Evolutionary conservation across 2,329 filamentous ascomycete genomes (phyloP), one percentile per base, ranked within the genome.

Genomic region (Leptographium galeiforme): DNA sequence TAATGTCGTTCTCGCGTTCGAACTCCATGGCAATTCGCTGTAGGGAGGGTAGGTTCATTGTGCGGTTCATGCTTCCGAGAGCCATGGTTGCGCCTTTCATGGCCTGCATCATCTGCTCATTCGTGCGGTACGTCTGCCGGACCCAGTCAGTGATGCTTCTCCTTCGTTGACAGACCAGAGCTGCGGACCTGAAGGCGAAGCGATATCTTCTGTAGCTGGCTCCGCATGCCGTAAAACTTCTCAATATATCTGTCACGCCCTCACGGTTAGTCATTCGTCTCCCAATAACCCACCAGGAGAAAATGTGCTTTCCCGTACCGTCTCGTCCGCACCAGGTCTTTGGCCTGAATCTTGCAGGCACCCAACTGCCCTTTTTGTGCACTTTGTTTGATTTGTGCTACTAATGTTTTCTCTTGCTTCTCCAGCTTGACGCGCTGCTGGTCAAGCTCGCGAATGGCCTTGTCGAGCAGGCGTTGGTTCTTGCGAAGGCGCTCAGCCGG

Each of bases 81-180:
- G 95, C 84, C 69, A 85, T 83, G 1, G 93, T 97, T 6, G 93
- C 93, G 38, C 93, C 93, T 70, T 96, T 98, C 93, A 98, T 97
- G 10, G 90, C 93, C 69, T 95, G 89, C 90, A 96, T 96, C 93
- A 98, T 98, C 70, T 97, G 91, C 68, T 98, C 93, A 69, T 98
- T 98, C 60, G 90, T 96, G 59, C 93, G 84, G 59, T 97, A 91
- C 50, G 93, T 98, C 88, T 95, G 63, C 18, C 25, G 30, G 18
- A 14, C 13, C 8, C 13, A 18, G 8, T 43, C 6, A 40, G 16
- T 6, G 2, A 40, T 32, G 5, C 18, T n/a, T 14, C 41, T n/a
- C 14, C 8, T 47, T 10, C 8, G 8, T 7, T 3, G 7, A 14
- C 32, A 34, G 45, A 14, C 8, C 16, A 16, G 45, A 4, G 5